These are phyloP conservation scores for Pyrenophora graminea DNA, from an alignment of 2,329 filamentous ascomycete species.

Conservation along the genomic window DNA sequence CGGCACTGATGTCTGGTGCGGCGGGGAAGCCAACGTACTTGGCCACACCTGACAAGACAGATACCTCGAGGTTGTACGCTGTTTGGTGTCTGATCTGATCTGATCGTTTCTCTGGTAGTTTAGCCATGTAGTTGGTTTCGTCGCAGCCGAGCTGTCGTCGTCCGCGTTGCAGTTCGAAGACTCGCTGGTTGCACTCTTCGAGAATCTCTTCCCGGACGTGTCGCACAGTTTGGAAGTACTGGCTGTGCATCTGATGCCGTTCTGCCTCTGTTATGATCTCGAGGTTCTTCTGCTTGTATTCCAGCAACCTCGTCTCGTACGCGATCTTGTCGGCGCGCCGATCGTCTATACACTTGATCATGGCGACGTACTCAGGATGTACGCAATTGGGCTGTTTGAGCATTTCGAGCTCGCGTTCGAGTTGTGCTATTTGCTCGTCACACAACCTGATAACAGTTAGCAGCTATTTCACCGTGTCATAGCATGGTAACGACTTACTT, in stretches of 20 bases:
- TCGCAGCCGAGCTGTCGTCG: conserved; percentile 77
- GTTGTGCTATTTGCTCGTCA: conserved; percentile 81
- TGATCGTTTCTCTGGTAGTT: conserved; percentile 75
- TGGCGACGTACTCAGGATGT: conserved; percentile 90
- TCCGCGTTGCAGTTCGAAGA: conserved; percentile 91
- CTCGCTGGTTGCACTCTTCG: conserved; percentile 81
- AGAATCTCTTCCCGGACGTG: conserved; percentile 81
- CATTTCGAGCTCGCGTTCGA: conserved; percentile 70
- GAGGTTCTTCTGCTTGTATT: conserved; percentile 74
- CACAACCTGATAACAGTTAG: conserved; percentile 67
- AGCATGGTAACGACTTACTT: conserved; percentile 57
- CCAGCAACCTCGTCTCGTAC: conserved; percentile 73
- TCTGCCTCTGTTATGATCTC: conserved; percentile 74
- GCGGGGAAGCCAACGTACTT: conserved; percentile 97
- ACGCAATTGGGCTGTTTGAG: conserved; percentile 63
- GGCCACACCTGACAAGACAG: conserved; percentile 83
- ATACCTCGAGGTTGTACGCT: conserved; percentile 94
- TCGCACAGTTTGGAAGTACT: conserved; percentile 85
- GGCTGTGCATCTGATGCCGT: conserved; percentile 82
- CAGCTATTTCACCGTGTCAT: conserved; percentile 4
- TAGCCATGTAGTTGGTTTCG: conserved; percentile 78
- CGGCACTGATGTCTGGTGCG: conserved; percentile 79
- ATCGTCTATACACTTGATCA: conserved; percentile 84
- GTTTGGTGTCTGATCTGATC: conserved; percentile 83
- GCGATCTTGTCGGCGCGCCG: conserved; percentile 79